Base-by-base conservation (phyloP, 2,329 filamentous ascomycete species). In the Tympanopsis confertula region DNA sequence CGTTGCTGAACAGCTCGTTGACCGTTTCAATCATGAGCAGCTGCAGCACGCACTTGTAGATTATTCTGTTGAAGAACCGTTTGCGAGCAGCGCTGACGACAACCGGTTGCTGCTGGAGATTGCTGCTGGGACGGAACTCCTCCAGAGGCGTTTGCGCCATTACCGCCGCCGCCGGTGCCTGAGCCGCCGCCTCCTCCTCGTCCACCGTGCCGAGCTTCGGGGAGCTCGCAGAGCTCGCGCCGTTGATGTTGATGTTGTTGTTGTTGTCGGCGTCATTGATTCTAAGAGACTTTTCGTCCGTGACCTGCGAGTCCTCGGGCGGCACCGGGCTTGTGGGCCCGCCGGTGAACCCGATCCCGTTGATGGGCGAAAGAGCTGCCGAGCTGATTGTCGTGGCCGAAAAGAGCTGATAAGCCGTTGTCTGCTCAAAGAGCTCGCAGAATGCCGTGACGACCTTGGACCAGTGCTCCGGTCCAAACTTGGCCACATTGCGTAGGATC, bases 1-100 rank as follows among this genome's bases (percentile, higher is more conserved):
- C 88, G 58, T 96, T 98, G 48, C 87, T 93, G 65, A 98, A 98
- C 36, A 99, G 77, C 59, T 99, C 93, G 52, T 94, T 93, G 30
- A 99, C 93, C 0, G 93, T 99, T 59, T 98, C 93, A 49, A 98
- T 98, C 87, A 98, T 98, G 45, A 99, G 77, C 2, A 98, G 74
- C 58, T 98, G 93, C 5, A 99, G 68, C 3, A 98, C 93, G 55
- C 91, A 99, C 47, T 93, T 89, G 13, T 89, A 95, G 59, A 99
- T 99, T 57, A 99, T 99, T 48, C 89, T 85, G 63, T 98, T 98
- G 71, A 98, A 98, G 66, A 95, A 95, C 38, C 88, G 82, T 24
- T 91, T 78, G 18, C 91, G 83, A 1, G 91, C 87, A 3, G 87
- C 86, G 1, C 91, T 96, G 4, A 99, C 89, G 1, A 93, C 84